These are phyloP conservation scores for Dendrothele bispora DNA, from an alignment of 768 basidiomycete species.

Conservation along the genomic window DNA sequence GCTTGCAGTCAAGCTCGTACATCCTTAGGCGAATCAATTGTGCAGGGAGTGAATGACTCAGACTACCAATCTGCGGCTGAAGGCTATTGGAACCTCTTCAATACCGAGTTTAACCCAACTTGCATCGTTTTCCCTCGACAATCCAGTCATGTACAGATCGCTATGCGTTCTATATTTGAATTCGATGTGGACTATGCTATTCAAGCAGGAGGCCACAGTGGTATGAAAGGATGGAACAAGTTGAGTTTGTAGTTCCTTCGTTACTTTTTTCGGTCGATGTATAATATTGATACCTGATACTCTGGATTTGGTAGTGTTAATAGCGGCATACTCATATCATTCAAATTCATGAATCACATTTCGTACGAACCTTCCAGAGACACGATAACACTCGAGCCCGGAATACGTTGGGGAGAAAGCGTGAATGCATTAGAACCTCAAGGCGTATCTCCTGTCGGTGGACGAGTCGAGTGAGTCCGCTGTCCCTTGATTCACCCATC, in stretches of 20 bases:
- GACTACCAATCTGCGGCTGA: no score
- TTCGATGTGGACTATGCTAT: constrained; percentile 18
- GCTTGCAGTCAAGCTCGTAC: no score
- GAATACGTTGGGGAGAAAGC: constrained; percentile 42
- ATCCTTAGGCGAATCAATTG: no score
- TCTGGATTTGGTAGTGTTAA: constrained; percentile 32
- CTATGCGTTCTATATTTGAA: constrained; percentile 20
- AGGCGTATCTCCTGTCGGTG: constrained; percentile 45
- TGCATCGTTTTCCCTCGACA: constrained; percentile 20
- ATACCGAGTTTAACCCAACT: constrained; percentile 13
- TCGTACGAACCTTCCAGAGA: constrained; percentile 34
- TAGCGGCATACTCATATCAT: constrained; percentile 37
- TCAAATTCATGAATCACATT: constrained; percentile 36
- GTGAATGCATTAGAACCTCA: constrained; percentile 31
- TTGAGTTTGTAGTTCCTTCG: no score
- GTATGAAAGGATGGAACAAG: constrained; percentile 19
- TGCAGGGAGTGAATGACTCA: no score
- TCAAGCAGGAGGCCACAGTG: constrained; percentile 22
- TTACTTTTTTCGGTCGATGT: no score
- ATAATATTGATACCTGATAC: no score
- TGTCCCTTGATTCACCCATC: neutral
- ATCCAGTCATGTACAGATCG: constrained; percentile 15
- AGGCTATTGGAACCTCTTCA: no score
- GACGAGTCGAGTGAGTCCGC: constrained; percentile 30
- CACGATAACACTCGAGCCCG: constrained; percentile 41